Evolutionary conservation across 495 filamentous ascomycete genomes (phyloP), one percentile per base, ranked within the genome.

Genomic region (Penicillium riverlandense): DNA sequence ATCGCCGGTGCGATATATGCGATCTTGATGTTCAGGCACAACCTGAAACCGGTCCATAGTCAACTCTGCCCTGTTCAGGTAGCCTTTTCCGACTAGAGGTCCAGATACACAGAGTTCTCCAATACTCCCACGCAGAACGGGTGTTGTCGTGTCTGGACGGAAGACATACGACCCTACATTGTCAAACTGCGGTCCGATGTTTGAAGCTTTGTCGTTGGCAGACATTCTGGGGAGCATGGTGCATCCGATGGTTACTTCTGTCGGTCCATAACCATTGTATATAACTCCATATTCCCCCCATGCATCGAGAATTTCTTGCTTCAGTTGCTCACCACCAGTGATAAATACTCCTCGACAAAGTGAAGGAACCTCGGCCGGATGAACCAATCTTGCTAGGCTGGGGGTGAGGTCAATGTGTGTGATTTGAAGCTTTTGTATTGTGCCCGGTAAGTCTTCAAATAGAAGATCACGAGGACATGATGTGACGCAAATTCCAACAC

Each of bases 101-200:
- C 90, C 90, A 6, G 84, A 85, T 29, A 95, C 80, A 53, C 88
- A 95, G 6, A 96, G 77, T 57, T 96, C 90, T 14, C 90, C 90
- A 29, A 91, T 71, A 7, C 77, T 83, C 6, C 90, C 90, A n/a
- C 81, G 74, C 6, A 90, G 62, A 7, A 90, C 85, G 1, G 85
- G 83, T 3, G 61, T 58, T n/a, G 82, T 72, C 0, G 84, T 82
- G 0, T 76, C 78, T 3, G 81, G 85, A 7, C 72, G 64, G n/a
- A 96, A 64, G 27, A 96, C 85, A 53, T 82, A 91, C 1, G 84
- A 81, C 0, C 84, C 84, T 7, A 92, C 88, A 40, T 94, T 91
- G 41, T 80, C 74, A 45, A 95, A 88, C 45, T 88, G 86, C 14
- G 66, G 74, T 0, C 90, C 90, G 48, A 96, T 95, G 62, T 96